Base-by-base conservation (phyloP, 148 eudicot genomes). In the Rhododendron griersonianum region DNA sequence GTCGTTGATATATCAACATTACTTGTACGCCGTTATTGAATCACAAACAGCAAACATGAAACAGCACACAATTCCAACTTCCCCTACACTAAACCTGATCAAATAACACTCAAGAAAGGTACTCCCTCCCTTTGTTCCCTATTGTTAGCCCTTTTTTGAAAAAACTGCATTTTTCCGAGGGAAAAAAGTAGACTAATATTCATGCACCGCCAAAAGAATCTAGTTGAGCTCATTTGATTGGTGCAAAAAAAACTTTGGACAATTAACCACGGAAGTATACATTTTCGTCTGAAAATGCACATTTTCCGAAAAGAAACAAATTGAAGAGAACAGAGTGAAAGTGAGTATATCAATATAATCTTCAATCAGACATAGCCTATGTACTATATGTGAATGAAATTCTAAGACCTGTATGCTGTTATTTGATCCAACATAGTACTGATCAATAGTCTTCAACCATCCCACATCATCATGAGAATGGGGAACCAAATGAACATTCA, bases 401-500 rank as follows among this genome's bases (percentile, higher is more conserved):
- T 77, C 35, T 35, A 55, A 41, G 65, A 97, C 99, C 99, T 95
- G 98, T 85, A 95, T 93, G 81, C 86, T 89, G 88, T 86, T 92
- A 84, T 97, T 93, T 44, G 98, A 88, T 82, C 99, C 98, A 89
- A 95, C 91, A 90, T 89, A 97, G 91, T 97, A 97, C 91, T 97
- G 98, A 91, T 97, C 99, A 89, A 97, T 80, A 1, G 98, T 97
- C 95, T 94, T 97, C 91, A 95, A 92, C 99, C 99, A 97, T 77
- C 99, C 99, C 41, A 95, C 98, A 78, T 97, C 99, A 84, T 94
- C 98, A 90, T 97, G 99, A 1, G 99, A 91, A 87, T 97, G 99
- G 59, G 98, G 91, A 88, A 95, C 99, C 94, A 97, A 90, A 88
- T 97, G 99, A 65, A 95, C 99, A 91, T 96, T 96, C 91, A 96